These are phyloP conservation scores for Spiraea crenata DNA, from an alignment of 331 rosid genomes.

Conservation along the genomic window DNA sequence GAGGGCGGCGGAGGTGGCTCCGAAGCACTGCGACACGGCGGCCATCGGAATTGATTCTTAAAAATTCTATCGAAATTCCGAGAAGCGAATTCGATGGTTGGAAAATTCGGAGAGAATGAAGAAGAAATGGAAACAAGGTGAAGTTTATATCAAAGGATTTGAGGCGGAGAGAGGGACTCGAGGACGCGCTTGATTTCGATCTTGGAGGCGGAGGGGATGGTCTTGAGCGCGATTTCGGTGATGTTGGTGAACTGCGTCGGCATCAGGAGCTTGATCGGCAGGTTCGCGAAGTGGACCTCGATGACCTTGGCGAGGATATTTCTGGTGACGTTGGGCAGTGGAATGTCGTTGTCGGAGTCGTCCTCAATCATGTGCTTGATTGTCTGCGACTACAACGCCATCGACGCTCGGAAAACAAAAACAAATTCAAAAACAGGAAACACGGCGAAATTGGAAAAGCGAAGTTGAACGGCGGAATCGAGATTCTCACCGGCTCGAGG, in stretches of 20 bases:
- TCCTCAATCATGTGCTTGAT: too few species aligned
- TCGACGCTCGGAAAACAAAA: too few species aligned
- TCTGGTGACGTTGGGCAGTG: too few species aligned
- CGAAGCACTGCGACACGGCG: slow-evolving; percentile 56
- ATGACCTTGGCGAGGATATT: too few species aligned
- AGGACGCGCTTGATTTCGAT: slow-evolving; percentile 71
- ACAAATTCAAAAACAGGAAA: too few species aligned
- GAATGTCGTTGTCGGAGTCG: too few species aligned
- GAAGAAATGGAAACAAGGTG: slow-evolving; percentile 5
- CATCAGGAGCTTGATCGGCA: slow-evolving; percentile 65
- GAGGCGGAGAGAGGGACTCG: slow-evolving; percentile 74
- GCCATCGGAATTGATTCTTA: slow-evolving; percentile 46
- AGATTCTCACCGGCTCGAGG: too few species aligned
- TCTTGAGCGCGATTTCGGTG: slow-evolving; percentile 69
- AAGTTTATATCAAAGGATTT: slow-evolving; percentile 23
- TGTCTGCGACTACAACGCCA: too few species aligned
- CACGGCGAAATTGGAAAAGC: too few species aligned
- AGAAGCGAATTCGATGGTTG: not conserved
- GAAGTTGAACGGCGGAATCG: too few species aligned
- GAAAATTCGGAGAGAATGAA: not conserved
- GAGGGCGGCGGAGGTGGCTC: slow-evolving; percentile 47
- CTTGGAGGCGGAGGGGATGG: slow-evolving; percentile 82
- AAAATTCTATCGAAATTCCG: not conserved
- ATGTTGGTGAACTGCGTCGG: slow-evolving; percentile 48
- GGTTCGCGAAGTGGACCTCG: slow-evolving; percentile 54